These are phyloP conservation scores for Prosopis cineraria DNA, from an alignment of 306 rosid species.

Conservation along the genomic window DNA sequence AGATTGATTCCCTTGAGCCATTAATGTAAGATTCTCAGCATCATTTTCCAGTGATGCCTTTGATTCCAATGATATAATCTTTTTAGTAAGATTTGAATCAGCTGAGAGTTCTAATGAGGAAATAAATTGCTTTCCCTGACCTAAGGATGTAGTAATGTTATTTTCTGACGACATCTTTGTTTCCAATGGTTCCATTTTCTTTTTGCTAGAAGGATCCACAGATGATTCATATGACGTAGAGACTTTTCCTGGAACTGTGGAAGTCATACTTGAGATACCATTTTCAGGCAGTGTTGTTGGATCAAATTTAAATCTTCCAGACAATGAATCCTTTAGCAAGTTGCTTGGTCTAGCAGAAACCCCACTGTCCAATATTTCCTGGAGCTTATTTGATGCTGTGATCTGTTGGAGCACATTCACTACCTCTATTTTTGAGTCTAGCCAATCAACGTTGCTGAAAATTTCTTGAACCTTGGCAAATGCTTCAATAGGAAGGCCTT, in stretches of 20 bases:
- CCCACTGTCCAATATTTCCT: constrained; percentile 46
- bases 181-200: constrained; percentile 25
- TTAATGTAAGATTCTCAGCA: background rate
- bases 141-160: constrained; percentile 2
- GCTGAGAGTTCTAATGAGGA: constrained; percentile 20
- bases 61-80: background rate
- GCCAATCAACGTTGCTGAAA: constrained; percentile 85
- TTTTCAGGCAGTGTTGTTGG: constrained; percentile 23
- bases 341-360: constrained; percentile 46
- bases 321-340: constrained; percentile 46
- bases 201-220: constrained; percentile 9
- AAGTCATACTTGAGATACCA: constrained; percentile 14
- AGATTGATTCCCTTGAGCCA: background rate
- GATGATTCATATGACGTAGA: constrained; percentile 28
- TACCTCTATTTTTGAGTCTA: constrained; percentile 69
- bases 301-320: constrained; percentile 39
- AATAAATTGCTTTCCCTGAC: constrained; percentile 21
- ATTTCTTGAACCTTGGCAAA: constrained; percentile 92
- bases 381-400: constrained; percentile 54
- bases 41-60: constrained; percentile 30
- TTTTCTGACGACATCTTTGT: constrained; percentile 33
- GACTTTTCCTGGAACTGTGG: constrained; percentile 17
- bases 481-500: constrained; percentile 91
- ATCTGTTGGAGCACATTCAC: constrained; percentile 69
- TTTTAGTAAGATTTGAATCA: background rate